Conservation (phyloP, 2,329 filamentous ascomycete genomes). For the Microdochium nivale region DNA sequence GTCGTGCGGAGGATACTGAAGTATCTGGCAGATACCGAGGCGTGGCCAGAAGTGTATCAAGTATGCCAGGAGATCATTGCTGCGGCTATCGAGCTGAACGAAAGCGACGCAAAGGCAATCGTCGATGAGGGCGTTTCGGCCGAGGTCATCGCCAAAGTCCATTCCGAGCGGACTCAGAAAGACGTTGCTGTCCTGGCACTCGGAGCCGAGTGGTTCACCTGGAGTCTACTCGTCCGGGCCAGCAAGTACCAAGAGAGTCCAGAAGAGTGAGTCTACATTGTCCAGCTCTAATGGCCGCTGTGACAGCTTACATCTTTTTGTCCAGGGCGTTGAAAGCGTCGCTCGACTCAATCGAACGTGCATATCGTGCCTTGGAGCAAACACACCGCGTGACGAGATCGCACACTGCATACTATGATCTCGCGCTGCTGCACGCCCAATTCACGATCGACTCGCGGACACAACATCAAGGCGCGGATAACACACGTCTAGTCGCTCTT, state of each 20-base stretch:
- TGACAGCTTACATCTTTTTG: neutral
- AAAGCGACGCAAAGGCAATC: neutral
- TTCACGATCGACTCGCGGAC: neutral
- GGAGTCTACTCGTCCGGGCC: neutral
- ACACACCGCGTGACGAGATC: neutral
- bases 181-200: neutral
- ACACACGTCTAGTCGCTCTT: neutral
- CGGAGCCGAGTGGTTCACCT: neutral
- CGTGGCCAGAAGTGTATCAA: neutral
- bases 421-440: neutral
- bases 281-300: neutral
- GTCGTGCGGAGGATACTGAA: neutral
- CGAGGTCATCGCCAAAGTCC: neutral
- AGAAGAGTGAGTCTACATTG: neutral
- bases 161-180: neutral
- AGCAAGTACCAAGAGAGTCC: neutral
- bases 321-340: neutral
- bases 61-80: neutral
- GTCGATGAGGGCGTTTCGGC: neutral
- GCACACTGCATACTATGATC: neutral
- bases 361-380: neutral
- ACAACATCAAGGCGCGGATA: neutral
- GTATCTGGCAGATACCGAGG: neutral
- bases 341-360: neutral
- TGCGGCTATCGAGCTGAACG: neutral